These are phyloP conservation scores for Phytophthora europaea DNA, from an alignment of 352 stramenopile genomes.

Conservation along the genomic window DNA sequence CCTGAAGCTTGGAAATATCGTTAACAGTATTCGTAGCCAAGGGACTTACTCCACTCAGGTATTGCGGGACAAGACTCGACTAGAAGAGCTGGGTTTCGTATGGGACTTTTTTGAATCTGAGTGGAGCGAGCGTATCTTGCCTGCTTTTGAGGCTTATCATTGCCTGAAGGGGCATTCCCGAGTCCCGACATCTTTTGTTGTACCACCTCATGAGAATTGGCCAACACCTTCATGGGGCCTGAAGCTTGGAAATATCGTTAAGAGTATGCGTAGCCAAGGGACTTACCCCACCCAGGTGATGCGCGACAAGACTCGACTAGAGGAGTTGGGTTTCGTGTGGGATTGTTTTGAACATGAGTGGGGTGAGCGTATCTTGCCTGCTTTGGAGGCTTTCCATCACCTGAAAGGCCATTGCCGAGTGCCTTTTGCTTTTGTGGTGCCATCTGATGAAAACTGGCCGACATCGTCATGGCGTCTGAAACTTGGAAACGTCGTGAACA, in stretches of 20 bases:
- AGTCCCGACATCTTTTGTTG: conserved; percentile 45
- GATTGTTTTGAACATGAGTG: background rate
- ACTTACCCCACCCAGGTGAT: background rate
- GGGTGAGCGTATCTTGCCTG: background rate
- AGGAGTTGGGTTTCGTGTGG: background rate
- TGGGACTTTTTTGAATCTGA: background rate
- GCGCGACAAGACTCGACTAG: background rate
- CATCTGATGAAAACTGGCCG: background rate
- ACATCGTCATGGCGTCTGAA: background rate
- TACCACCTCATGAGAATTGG: conserved; percentile 23
- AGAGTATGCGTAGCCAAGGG: background rate
- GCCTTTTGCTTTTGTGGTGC: no score
- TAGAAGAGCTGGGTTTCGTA: background rate
- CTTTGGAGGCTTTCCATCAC: background rate
- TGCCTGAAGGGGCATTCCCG: conserved; percentile 30
- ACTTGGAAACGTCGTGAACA: background rate
- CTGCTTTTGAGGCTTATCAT: conserved; percentile 45
- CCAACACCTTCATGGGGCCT: no score
- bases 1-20: background rate
- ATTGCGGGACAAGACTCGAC: background rate
- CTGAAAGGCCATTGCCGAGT: background rate
- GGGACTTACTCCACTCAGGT: background rate
- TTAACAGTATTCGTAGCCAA: background rate
- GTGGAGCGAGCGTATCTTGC: conserved; percentile 43
- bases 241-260: background rate